phyloP scores from a whole-genome alignment of 2,329 filamentous ascomycete genomes.

The Fusarium sp. region DNA sequence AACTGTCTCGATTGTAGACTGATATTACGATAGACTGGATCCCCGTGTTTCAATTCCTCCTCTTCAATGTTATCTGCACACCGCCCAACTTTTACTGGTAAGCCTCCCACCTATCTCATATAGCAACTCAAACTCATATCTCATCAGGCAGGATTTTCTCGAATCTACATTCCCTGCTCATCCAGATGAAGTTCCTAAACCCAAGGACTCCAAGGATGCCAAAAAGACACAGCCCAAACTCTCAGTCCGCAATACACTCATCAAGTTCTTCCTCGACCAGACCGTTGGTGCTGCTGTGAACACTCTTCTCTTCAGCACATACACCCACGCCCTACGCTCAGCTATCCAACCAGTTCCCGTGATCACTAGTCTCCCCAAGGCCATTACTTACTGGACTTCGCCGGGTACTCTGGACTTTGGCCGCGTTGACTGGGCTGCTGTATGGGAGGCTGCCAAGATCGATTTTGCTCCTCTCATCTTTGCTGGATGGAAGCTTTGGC shows the following conservation, averaged over 20 bases:
- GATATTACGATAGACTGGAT: constrained; percentile 72
- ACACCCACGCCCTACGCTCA: constrained; percentile 66
- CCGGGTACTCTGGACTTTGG: constrained; percentile 57
- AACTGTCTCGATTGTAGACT: constrained; percentile 54
- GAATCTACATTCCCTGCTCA: constrained; percentile 79
- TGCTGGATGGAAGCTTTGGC: constrained; percentile 78
- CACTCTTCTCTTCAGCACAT: constrained; percentile 71
- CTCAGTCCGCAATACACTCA: constrained; percentile 71
- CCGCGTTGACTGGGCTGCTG: constrained; percentile 57
- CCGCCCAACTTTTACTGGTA: constrained; percentile 88
- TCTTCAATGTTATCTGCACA: constrained; percentile 78
- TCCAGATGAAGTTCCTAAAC: constrained; percentile 54
- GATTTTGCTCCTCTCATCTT: constrained; percentile 74
- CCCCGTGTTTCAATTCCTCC: constrained; percentile 79
- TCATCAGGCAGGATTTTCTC: constrained; percentile 75
- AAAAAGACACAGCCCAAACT: constrained; percentile 55
- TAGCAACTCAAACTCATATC: constrained; percentile 23
- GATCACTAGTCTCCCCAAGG: constrained; percentile 51
- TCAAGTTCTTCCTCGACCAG: constrained; percentile 77
- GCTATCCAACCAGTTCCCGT: constrained; percentile 58
- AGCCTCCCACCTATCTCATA: constrained; percentile 36
- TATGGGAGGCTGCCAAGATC: constrained; percentile 56
- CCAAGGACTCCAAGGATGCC: constrained; percentile 45
- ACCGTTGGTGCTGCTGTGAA: constrained; percentile 73
- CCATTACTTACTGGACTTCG: constrained; percentile 50